Conservation (phyloP, 345 rosid species). For the Lumnitzera racemosa region DNA sequence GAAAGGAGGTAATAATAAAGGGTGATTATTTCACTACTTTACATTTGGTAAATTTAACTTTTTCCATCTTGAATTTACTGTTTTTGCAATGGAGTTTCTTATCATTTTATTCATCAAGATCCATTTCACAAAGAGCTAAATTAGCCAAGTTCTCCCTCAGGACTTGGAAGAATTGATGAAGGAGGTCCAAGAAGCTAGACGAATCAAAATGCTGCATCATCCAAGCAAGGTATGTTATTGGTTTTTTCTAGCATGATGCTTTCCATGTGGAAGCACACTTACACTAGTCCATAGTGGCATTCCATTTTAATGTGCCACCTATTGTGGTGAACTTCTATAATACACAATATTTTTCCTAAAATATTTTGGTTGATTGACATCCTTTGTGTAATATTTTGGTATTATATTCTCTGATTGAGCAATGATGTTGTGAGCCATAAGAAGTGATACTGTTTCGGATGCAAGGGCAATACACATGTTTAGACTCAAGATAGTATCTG, state of each 20-base stretch:
- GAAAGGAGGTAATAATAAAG: constrained; percentile 39
- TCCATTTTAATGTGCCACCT: no score
- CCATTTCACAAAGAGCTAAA: constrained; percentile 10
- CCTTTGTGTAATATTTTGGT: no score
- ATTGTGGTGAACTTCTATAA: no score
- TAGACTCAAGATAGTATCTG: not conserved
- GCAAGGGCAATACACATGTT: not conserved
- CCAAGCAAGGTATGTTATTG: constrained; percentile 81
- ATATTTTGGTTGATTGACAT: no score
- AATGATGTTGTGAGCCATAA: no score
- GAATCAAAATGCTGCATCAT: constrained; percentile 97
- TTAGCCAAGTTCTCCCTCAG: constrained; percentile 20
- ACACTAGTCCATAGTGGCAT: not conserved
- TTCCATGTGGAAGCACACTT: not conserved
- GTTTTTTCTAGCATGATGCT: constrained; percentile 1
- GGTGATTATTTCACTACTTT: not conserved
- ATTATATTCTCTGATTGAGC: no score
- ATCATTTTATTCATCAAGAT: not conserved
- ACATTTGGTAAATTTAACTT: not conserved
- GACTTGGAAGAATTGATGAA: constrained; percentile 87
- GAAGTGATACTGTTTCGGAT: no score
- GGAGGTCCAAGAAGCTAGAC: constrained; percentile 99
- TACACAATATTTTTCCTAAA: no score
- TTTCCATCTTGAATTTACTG: not conserved
- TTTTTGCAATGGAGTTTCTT: not conserved